Evolutionary conservation across 2,329 filamentous ascomycete species (phyloP).

Genomic region (Aspergillus latus): DNA sequence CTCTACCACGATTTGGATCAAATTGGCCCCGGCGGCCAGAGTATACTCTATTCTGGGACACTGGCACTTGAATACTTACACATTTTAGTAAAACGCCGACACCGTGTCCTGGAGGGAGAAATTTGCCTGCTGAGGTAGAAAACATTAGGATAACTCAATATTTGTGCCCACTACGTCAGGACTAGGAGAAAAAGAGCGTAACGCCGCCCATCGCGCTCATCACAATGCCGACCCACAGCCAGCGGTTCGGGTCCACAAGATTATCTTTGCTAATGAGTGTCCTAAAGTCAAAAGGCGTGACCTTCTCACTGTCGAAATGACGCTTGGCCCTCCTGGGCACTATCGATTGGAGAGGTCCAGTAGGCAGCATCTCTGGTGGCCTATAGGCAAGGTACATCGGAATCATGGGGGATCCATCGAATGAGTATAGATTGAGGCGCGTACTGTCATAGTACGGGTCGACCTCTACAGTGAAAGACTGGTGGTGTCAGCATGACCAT

Average conservation of each 20-base stretch:
- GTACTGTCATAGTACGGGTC: slow-evolving; percentile 63
- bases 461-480: slow-evolving; percentile 47
- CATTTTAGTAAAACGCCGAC: neutral
- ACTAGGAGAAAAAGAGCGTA: slow-evolving; percentile 36
- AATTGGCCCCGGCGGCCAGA: neutral
- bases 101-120: no score
- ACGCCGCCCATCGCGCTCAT: slow-evolving; percentile 48
- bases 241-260: slow-evolving; percentile 41
- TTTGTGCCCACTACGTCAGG: neutral
- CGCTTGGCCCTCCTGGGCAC: slow-evolving; percentile 41
- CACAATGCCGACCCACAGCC: slow-evolving; percentile 52
- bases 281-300: slow-evolving; percentile 27
- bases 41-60: neutral
- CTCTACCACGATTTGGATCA: neutral
- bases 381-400: slow-evolving; percentile 66
- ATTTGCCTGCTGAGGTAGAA: no score
- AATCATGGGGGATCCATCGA: slow-evolving; percentile 64
- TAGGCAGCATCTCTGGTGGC: slow-evolving; percentile 69
- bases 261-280: slow-evolving; percentile 33
- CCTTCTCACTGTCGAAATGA: slow-evolving; percentile 17
- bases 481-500: slow-evolving; percentile 9
- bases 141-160: no score
- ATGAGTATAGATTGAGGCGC: slow-evolving; percentile 64
- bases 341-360: slow-evolving; percentile 62
- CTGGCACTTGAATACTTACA: neutral